Evolutionary conservation across 1,284 basidiomycete genomes (phyloP).

Genomic region (Rhodofomes roseus): DNA sequence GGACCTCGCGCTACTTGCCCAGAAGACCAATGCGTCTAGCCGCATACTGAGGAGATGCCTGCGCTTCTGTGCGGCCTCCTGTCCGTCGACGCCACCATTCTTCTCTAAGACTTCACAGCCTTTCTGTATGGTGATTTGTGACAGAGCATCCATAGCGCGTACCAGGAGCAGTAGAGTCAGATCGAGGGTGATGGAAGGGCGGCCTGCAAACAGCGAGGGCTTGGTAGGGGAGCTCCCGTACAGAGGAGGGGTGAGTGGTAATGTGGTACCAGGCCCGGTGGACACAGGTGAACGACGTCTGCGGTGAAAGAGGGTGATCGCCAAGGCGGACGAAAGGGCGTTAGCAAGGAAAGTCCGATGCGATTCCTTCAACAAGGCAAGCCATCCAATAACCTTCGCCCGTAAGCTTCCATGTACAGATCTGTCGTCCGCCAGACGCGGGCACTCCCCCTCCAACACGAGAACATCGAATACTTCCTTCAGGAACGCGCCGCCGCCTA

Average conservation of each 20-base stretch:
- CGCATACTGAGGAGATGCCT: constrained; percentile 34
- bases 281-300: constrained; percentile 26
- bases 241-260: constrained; percentile 3
- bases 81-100: constrained; percentile 10
- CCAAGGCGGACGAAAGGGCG: constrained; percentile 51
- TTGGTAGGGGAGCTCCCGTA: background rate
- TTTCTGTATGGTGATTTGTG: constrained; percentile 48
- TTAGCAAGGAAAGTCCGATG: constrained; percentile 58
- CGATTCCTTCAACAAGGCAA: constrained; percentile 27
- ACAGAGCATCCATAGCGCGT: constrained; percentile 59
- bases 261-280: background rate
- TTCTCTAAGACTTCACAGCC: constrained; percentile 12
- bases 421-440: background rate
- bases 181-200: constrained; percentile 57
- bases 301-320: constrained; percentile 52
- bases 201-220: constrained; percentile 8
- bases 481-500: constrained; percentile 59
- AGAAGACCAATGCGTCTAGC: constrained; percentile 68
- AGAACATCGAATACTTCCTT: constrained; percentile 41
- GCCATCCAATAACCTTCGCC: constrained; percentile 1
- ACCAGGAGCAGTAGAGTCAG: constrained; percentile 65
- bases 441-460: background rate
- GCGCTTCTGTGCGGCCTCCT: constrained; percentile 10
- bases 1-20: constrained; percentile 71
- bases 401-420: background rate